Evolutionary conservation across 2,329 filamentous ascomycete species (phyloP).

Genomic region (Claviceps monticola): DNA sequence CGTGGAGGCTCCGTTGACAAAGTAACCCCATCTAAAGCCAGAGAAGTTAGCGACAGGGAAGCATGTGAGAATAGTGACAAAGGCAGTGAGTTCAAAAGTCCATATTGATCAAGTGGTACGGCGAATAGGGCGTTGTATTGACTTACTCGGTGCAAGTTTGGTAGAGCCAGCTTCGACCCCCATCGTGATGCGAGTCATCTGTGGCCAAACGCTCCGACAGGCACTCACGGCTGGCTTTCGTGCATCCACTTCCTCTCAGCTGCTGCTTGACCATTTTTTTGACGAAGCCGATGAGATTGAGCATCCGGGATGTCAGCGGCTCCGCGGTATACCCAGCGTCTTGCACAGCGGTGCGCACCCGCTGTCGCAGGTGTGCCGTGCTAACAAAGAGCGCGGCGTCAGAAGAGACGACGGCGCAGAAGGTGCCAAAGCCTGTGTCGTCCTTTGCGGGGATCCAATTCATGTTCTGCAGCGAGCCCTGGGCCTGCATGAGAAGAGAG

Average conservation of each 20-base stretch:
- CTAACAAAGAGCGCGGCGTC: constrained; percentile 26
- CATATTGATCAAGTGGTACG: too few relatives aligned
- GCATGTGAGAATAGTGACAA: too few relatives aligned
- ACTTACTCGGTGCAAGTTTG: constrained; percentile 41
- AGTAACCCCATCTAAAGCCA: constrained; percentile 54
- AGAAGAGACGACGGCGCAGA: constrained; percentile 34
- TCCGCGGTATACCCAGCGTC: constrained; percentile 27
- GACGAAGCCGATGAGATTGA: constrained; percentile 37
- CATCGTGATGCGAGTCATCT: constrained; percentile 8
- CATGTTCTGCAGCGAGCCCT: constrained; percentile 29
- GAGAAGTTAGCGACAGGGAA: neutral
- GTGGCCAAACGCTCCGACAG: constrained; percentile 14
- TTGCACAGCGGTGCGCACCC: constrained; percentile 25
- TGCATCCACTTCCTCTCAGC: neutral
- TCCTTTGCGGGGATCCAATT: constrained; percentile 41
- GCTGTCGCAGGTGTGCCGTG: constrained; percentile 20
- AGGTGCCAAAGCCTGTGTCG: constrained; percentile 27
- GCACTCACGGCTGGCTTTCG: constrained; percentile 16
- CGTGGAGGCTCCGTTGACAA: constrained; percentile 58
- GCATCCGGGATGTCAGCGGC: constrained; percentile 26
- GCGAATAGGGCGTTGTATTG: neutral
- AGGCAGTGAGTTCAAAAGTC: too few relatives aligned
- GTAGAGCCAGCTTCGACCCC: constrained; percentile 32
- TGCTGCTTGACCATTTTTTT: constrained; percentile 19
- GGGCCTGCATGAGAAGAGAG: constrained; percentile 24